Evolutionary conservation across 2,329 filamentous ascomycete species (phyloP), one percentile per base, ranked within the genome.

Genomic region (Chalaropsis ovoidea): DNA sequence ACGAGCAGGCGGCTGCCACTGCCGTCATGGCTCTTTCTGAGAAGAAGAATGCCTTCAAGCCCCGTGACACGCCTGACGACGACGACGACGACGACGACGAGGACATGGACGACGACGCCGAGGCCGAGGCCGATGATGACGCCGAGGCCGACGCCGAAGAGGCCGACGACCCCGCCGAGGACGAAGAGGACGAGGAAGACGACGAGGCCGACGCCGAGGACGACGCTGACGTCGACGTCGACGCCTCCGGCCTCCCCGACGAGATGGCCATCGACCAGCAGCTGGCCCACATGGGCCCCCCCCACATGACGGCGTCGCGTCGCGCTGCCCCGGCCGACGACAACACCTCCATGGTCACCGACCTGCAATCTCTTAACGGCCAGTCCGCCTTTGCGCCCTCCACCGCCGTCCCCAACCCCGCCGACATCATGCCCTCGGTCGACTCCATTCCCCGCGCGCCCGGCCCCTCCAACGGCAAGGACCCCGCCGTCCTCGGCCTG

Each of bases 401-500:
- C 10, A 61, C 68, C n/a, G 64, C 67, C 31, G 56, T 63, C 13
- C 68, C 68, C 19, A 61, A 63, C 27, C 64, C 19, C 8, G 65
- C 66, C 45, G 67, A 69, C 24, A 54, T n/a, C 39, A 63, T 41
- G 62, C 52, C 52, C 52, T 66, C 19, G 19, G 56, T 54, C 43
- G 66, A 41, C 58, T 43, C 49, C 43, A 58, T 56, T n/a, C 31
- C 10, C 68, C 68, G 47, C 60, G 60, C 22, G n/a, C 24, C 54
- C 4, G 42, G 22, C 0, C 45, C 27, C 62, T 47, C 47, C 22
- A 22, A 27, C 42, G 52, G 52, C 1, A 65, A 65, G 27, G 63
- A 66, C n/a, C 67, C 70, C 17, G 68, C 67, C 63, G 65, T 68
- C 6, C 68, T 69, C 39, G 69, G 72, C 27, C 68, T 70, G 24